phyloP scores from a whole-genome alignment of 2,329 filamentous ascomycete genomes.

The Zelopaecilomyces penicillatus region DNA sequence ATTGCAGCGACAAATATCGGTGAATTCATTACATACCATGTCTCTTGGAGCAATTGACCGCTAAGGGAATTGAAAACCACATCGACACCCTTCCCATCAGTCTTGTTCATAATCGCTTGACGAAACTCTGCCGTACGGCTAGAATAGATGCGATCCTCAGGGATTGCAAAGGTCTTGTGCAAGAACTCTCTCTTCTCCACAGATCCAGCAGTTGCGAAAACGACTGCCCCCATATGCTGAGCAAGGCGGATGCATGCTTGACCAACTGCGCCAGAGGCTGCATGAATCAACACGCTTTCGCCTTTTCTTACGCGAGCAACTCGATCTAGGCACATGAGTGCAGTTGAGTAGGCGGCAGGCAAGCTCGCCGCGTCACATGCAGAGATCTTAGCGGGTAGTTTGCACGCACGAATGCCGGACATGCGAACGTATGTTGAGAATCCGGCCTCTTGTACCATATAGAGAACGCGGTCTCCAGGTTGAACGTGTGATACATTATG shows the following conservation, averaged over 20 bases:
- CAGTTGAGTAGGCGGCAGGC: conserved; percentile 9
- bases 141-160: conserved; percentile 16
- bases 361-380: conserved; percentile 21
- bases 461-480: conserved; percentile 14
- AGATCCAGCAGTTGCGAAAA: conserved; percentile 22
- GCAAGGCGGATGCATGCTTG: conserved; percentile 11
- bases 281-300: conserved; percentile 24
- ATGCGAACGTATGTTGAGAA: conserved; percentile 14
- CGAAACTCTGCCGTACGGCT: conserved; percentile 13
- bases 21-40: conserved; percentile 3
- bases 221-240: conserved; percentile 7
- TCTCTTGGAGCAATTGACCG: conserved; percentile 8
- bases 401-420: conserved; percentile 8
- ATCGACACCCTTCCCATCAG: conserved; percentile 11
- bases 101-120: conserved; percentile 11
- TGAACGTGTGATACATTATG: conserved; percentile 2
- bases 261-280: conserved; percentile 14
- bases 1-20: too few species aligned
- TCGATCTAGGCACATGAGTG: conserved; percentile 6
- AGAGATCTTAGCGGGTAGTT: conserved; percentile 4
- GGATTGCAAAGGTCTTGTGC: conserved; percentile 15
- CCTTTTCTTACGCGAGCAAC: conserved; percentile 21
- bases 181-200: conserved; percentile 20
- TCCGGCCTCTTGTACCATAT: conserved; percentile 7
- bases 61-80: conserved; percentile 11